Conservation (phyloP, 2,329 filamentous ascomycete species). For the Mycosphaerelloides madeirae region DNA sequence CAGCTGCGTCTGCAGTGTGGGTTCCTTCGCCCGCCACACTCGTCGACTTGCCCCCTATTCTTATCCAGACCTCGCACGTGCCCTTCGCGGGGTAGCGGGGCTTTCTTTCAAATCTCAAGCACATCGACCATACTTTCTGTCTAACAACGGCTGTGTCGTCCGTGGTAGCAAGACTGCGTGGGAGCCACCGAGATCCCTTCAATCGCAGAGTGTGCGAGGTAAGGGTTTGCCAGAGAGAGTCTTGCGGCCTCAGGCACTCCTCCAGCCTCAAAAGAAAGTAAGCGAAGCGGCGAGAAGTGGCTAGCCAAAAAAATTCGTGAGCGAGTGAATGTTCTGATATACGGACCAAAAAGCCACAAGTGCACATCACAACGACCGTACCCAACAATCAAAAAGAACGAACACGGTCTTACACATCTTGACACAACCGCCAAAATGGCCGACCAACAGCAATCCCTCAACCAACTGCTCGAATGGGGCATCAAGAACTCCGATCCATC, state of each 20-base stretch:
- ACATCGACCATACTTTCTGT: neutral
- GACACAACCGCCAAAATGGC: slow-evolving; percentile 12
- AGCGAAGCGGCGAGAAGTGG: slow-evolving; percentile 16
- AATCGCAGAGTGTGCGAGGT: too few relatives aligned
- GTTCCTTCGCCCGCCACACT: neutral
- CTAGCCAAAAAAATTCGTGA: slow-evolving; percentile 11
- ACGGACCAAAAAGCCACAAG: too few relatives aligned
- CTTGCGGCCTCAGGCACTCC: too few relatives aligned
- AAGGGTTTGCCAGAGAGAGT: too few relatives aligned
- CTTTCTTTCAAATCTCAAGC: neutral
- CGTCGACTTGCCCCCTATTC: neutral
- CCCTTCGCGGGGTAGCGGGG: neutral
- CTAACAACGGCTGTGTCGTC: neutral
- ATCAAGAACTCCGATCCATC: slow-evolving; percentile 57
- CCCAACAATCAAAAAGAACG: too few relatives aligned
- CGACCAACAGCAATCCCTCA: slow-evolving; percentile 45
- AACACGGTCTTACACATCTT: too few relatives aligned
- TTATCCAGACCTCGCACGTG: neutral
- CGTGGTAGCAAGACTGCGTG: too few relatives aligned
- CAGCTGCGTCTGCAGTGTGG: neutral
- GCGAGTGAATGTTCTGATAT: too few relatives aligned
- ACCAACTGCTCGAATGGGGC: slow-evolving; percentile 75
- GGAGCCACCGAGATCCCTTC: too few relatives aligned
- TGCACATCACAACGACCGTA: too few relatives aligned
- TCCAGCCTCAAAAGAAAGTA: slow-evolving; percentile 5